Evolutionary conservation across 176 grass and related monocot species (phyloP).

Genomic region (Musa schizocarpa): DNA sequence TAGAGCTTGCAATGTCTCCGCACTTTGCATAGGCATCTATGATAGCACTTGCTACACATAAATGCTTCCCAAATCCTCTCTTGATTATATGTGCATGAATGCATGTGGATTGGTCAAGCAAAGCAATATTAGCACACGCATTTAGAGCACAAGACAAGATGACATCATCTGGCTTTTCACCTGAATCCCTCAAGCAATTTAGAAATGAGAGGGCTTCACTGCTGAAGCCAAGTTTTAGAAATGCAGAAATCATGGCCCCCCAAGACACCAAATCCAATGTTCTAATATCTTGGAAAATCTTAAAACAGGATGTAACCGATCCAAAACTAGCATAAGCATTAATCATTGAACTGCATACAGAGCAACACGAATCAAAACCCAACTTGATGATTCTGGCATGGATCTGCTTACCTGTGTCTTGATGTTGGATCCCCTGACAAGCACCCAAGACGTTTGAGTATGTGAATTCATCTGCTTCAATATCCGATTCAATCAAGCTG

Average conservation of each 20-base stretch:
- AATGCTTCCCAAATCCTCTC: constrained; percentile 31
- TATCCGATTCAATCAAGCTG: constrained; percentile 15
- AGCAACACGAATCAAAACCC: constrained; percentile 33
- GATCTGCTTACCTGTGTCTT: constrained; percentile 28
- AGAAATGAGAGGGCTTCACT: constrained; percentile 29
- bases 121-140: constrained; percentile 34
- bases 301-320: constrained; percentile 23
- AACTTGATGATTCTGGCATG: constrained; percentile 38
- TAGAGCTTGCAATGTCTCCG: constrained; percentile 32
- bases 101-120: constrained; percentile 35
- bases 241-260: constrained; percentile 39
- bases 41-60: constrained; percentile 33
- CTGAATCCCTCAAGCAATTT: constrained; percentile 20
- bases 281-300: constrained; percentile 22
- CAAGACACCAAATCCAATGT: constrained; percentile 40
- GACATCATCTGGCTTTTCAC: constrained; percentile 35
- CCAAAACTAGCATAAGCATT: constrained; percentile 29
- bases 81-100: constrained; percentile 37
- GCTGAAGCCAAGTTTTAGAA: constrained; percentile 30
- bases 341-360: constrained; percentile 39
- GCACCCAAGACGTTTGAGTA: constrained; percentile 33
- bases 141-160: constrained; percentile 36
- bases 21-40: constrained; percentile 58
- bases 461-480: constrained; percentile 38
- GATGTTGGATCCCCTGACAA: constrained; percentile 22